phyloP scores from a whole-genome alignment of 2,329 filamentous ascomycete genomes.

The Aspergillus cejpii region DNA sequence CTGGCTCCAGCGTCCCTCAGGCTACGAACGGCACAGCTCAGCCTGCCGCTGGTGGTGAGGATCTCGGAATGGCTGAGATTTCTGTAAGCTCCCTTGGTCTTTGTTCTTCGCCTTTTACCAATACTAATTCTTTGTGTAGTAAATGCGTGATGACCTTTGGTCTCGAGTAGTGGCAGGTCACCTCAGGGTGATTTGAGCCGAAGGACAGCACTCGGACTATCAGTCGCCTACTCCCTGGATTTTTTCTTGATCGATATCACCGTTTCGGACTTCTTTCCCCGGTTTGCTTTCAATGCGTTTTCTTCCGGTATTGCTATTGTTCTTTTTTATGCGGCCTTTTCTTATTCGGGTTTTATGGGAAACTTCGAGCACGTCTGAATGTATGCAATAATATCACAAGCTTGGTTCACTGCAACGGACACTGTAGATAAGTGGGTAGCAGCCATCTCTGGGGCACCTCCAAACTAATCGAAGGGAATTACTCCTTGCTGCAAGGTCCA shows the following conservation, averaged over 20 bases:
- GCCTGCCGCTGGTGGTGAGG: slow-evolving; percentile 45
- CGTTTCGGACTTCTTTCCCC: slow-evolving; percentile 7
- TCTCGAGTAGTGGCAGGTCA: slow-evolving; percentile 7
- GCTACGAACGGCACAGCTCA: slow-evolving; percentile 41
- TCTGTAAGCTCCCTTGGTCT: slow-evolving; percentile 36
- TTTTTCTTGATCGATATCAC: slow-evolving; percentile 7
- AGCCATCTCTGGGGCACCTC: too few species aligned
- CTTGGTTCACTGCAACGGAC: neutral
- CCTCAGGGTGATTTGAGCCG: slow-evolving; percentile 1
- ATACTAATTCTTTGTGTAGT: slow-evolving; percentile 8
- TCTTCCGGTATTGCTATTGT: slow-evolving; percentile 4
- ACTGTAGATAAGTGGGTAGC: too few species aligned
- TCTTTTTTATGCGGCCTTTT: slow-evolving; percentile 6
- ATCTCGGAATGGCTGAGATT: slow-evolving; percentile 53
- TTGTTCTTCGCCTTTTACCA: neutral
- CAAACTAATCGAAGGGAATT: too few species aligned
- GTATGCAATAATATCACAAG: slow-evolving; percentile 15
- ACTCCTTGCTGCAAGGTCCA: too few species aligned
- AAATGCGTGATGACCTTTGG: slow-evolving; percentile 11
- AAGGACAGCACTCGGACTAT: too few species aligned
- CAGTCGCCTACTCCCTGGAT: slow-evolving; percentile 1
- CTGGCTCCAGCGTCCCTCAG: slow-evolving; percentile 38
- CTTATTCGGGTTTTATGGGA: slow-evolving; percentile 5
- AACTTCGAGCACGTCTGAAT: slow-evolving; percentile 9
- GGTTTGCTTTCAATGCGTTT: slow-evolving; percentile 3